phyloP scores from a whole-genome alignment of 495 filamentous ascomycete genomes.

The Hypoxylon fuscum region DNA sequence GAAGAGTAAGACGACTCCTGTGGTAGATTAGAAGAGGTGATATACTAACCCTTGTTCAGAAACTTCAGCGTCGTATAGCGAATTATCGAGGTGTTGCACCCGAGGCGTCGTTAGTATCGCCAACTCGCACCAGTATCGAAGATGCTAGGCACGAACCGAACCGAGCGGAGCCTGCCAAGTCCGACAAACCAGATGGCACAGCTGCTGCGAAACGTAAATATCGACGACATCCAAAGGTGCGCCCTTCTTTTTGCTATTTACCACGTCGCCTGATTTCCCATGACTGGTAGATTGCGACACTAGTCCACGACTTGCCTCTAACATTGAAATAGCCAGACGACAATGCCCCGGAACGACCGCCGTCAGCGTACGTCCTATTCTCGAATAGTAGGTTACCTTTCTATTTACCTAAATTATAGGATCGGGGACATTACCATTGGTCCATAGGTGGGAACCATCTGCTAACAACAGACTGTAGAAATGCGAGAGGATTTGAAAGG shows the following conservation, averaged over 20 bases:
- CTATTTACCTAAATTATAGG: neutral
- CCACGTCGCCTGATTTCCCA: neutral
- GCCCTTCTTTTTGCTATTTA: conserved; percentile 22
- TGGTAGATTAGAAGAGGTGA: conserved; percentile 3
- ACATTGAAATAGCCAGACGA: conserved; percentile 67
- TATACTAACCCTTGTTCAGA: conserved; percentile 47
- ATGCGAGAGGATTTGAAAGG: conserved; percentile 78
- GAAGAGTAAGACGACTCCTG: conserved; percentile 64
- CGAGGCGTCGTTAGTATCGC: conserved; percentile 53
- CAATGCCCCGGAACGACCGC: conserved; percentile 77
- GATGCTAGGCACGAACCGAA: conserved; percentile 47
- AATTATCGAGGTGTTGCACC: conserved; percentile 67
- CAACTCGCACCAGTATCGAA: conserved; percentile 49
- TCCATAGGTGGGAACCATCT: too few species aligned
- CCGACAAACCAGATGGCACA: conserved; percentile 46
- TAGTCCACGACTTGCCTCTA: conserved; percentile 5
- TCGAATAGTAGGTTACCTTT: conserved; percentile 71
- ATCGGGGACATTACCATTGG: too few species aligned
- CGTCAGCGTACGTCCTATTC: conserved; percentile 85
- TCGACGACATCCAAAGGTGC: conserved; percentile 78
- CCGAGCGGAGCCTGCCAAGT: conserved; percentile 42
- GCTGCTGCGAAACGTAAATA: conserved; percentile 73
- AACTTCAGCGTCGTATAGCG: conserved; percentile 61
- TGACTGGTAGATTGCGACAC: conserved; percentile 7
- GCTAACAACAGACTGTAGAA: conserved; percentile 54